A percentile compares a stretch with the other conserved stretches of the same genome.
These are phyloP conservation scores for Vitis rotundifolia DNA, from an alignment of 164 flowering plant species.

Conservation along the genomic window DNA sequence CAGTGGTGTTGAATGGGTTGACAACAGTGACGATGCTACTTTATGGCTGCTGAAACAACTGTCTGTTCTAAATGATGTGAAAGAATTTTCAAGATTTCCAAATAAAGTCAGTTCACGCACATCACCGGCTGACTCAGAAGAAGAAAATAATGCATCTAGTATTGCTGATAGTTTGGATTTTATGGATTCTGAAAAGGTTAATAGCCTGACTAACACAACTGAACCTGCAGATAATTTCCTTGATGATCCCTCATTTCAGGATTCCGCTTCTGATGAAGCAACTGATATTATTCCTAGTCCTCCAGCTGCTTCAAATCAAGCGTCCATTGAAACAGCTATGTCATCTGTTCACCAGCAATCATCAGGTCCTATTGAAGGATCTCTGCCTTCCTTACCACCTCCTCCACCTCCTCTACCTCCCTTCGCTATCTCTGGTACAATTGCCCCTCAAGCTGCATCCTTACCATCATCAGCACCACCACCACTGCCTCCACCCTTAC, in stretches of 20 bases:
- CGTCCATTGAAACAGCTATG: slow-evolving; percentile 6
- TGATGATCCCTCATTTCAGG: slow-evolving; percentile 36
- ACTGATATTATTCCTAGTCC: slow-evolving; percentile 35
- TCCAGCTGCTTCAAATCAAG: slow-evolving; percentile 19
- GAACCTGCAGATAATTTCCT: slow-evolving; percentile 20
- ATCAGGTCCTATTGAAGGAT: slow-evolving; percentile 9
- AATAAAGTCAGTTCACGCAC: slow-evolving; percentile 49
- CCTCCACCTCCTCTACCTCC: slow-evolving; percentile 13
- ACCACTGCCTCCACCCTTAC: slow-evolving; percentile 11
- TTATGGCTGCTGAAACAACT: slow-evolving; percentile 91
- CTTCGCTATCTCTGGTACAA: slow-evolving; percentile 1
- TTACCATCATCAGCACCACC: slow-evolving; percentile 3
- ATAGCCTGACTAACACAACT: slow-evolving; percentile 9
- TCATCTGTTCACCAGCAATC: slow-evolving; percentile 16
- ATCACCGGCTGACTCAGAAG: slow-evolving; percentile 85
- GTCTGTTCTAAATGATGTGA: slow-evolving; percentile 62
- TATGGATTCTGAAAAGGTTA: slow-evolving; percentile 38
- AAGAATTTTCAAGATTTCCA: slow-evolving; percentile 61
- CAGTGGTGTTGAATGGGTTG: slow-evolving; percentile 90
- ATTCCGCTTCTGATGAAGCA: slow-evolving; percentile 41
- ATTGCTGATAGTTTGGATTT: slow-evolving; percentile 58
- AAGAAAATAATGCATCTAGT: slow-evolving; percentile 66
- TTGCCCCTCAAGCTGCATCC: neutral
- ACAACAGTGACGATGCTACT: slow-evolving; percentile 84
- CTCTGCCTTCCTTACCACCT: slow-evolving; percentile 17